Evolutionary conservation across 768 basidiomycete species (phyloP).

Genomic region (Xanthoconium stramineum): DNA sequence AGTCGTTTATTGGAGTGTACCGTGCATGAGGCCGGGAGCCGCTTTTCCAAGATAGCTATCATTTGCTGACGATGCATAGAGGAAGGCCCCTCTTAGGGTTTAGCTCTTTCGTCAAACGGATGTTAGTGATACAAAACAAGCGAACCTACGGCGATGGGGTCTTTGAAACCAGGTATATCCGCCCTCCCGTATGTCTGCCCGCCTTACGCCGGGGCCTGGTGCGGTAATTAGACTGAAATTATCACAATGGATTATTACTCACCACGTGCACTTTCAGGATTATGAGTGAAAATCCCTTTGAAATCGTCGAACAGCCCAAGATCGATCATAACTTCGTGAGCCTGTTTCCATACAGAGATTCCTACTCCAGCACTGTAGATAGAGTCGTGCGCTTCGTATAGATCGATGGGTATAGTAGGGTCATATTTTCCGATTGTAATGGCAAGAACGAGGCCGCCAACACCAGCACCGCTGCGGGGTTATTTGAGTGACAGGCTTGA

Average conservation of each 20-base stretch:
- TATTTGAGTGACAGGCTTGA: background rate
- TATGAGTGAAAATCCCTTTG: conserved; percentile 9
- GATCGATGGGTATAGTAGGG: conserved; percentile 33
- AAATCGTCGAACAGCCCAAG: conserved; percentile 42
- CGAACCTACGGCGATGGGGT: conserved; percentile 16
- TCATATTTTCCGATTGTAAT: conserved; percentile 35
- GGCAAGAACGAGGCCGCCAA: conserved; percentile 44
- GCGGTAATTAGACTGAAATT: background rate
- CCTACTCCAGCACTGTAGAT: conserved; percentile 42
- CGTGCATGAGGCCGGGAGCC: conserved; percentile 18
- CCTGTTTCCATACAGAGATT: conserved; percentile 44
- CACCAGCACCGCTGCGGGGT: conserved; percentile 35
- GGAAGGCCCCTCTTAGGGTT: conserved; percentile 1
- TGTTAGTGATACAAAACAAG: background rate
- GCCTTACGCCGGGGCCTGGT: conserved; percentile 2
- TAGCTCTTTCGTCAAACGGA: background rate
- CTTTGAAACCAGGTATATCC: conserved; percentile 32
- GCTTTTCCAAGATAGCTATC: conserved; percentile 15
- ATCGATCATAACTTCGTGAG: conserved; percentile 42
- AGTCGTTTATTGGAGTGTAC: conserved; percentile 21
- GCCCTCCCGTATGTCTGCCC: conserved; percentile 30
- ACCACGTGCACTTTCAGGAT: conserved; percentile 14
- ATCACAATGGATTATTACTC: background rate
- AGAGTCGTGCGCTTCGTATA: conserved; percentile 46
- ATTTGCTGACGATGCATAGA: conserved; percentile 25